These are phyloP conservation scores for Pleurozium schreberi DNA, from an alignment of 225 moss, liverwort and hornwort genomes.

Conservation along the genomic window DNA sequence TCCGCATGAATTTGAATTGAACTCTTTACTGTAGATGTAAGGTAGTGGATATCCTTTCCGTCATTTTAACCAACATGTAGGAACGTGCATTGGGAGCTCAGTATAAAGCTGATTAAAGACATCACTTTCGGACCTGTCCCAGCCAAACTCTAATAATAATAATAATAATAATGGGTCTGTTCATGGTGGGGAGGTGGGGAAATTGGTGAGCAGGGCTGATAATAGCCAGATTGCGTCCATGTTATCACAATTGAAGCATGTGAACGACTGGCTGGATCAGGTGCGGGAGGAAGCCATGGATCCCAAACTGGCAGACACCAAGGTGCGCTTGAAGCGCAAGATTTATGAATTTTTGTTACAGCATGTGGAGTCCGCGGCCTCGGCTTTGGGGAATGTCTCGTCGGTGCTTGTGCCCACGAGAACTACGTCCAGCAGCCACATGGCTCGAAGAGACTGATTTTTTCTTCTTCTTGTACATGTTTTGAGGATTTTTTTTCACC, in stretches of 20 bases:
- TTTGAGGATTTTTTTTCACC: neutral
- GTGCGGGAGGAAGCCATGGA: constrained; percentile 21
- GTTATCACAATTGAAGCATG: constrained; percentile 52
- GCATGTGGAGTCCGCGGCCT: constrained; percentile 63
- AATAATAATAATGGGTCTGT: neutral
- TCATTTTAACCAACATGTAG: too few relatives aligned
- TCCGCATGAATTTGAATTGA: neutral
- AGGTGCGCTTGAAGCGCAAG: constrained; percentile 39
- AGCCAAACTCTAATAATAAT: neutral
- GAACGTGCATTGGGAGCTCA: neutral
- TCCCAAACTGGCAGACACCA: constrained; percentile 11
- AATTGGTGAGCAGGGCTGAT: constrained; percentile 28
- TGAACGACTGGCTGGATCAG: constrained; percentile 58
- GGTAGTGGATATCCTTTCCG: neutral
- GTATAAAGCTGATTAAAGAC: neutral
- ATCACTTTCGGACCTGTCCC: neutral
- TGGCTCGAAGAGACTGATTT: constrained; percentile 32
- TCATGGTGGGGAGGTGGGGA: neutral
- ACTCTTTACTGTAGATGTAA: neutral
- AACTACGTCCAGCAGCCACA: neutral
- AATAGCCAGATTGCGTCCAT: constrained; percentile 56
- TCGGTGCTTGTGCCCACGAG: constrained; percentile 32
- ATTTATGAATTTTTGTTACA: constrained; percentile 53
- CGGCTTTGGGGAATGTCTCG: constrained; percentile 50
- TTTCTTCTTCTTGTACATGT: neutral